A percentile compares a stretch with the other conserved stretches of the same genome.
These are phyloP conservation scores for Mycotypha africana DNA, from an alignment of 371 early-diverging fungal species.

Conservation along the genomic window DNA sequence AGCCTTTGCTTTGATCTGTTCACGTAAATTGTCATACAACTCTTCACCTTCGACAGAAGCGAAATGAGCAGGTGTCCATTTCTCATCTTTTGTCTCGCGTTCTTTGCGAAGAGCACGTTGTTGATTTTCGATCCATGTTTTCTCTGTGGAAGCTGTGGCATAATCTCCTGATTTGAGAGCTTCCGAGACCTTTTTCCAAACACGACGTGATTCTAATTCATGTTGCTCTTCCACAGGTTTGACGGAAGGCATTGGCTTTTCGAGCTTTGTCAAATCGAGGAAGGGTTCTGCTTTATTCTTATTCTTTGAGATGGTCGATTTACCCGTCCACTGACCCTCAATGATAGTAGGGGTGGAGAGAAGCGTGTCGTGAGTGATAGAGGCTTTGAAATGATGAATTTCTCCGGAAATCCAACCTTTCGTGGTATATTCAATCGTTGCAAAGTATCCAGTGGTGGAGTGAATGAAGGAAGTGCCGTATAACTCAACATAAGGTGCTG, in stretches of 20 bases:
- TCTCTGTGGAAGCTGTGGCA: conserved; percentile 61
- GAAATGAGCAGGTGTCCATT: conserved; percentile 57
- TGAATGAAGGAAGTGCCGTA: conserved; percentile 66
- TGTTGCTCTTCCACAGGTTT: conserved; percentile 54
- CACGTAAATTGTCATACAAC: conserved; percentile 35
- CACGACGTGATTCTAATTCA: conserved; percentile 62
- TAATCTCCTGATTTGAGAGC: conserved; percentile 66
- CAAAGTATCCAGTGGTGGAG: conserved; percentile 55
- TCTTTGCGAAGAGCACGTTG: conserved; percentile 67
- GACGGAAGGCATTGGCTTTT: conserved; percentile 37
- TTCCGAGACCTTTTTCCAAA: conserved; percentile 70
- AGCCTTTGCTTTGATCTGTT: conserved; percentile 33
- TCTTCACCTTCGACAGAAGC: conserved; percentile 39
- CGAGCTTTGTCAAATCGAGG: conserved; percentile 54
- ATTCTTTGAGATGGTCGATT: conserved; percentile 49
- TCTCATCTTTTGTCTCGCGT: conserved; percentile 51
- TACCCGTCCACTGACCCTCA: conserved; percentile 66
- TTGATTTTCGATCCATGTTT: conserved; percentile 67
- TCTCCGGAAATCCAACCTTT: conserved; percentile 81
- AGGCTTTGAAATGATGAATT: conserved; percentile 74
- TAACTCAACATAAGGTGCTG: conserved; percentile 74
- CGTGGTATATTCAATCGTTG: conserved; percentile 69
- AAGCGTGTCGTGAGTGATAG: conserved; percentile 34
- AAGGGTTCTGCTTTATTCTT: conserved; percentile 44
- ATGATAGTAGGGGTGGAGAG: conserved; percentile 35